These are phyloP conservation scores for Fusarium proliferatum DNA, from an alignment of 2,329 filamentous ascomycete species.

Conservation along the genomic window DNA sequence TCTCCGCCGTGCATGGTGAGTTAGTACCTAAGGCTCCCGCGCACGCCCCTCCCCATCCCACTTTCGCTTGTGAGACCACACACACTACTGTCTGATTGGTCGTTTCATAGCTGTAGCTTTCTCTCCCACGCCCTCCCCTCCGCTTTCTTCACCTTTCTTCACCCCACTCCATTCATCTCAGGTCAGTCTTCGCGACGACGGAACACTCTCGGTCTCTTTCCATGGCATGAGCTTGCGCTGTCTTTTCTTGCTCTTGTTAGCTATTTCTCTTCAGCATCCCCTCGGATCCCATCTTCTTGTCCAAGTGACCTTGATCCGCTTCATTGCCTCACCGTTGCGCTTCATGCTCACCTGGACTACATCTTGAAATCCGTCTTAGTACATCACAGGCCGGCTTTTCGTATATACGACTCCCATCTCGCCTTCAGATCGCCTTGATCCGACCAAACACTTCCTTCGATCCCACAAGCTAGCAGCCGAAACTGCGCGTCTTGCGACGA, in stretches of 20 bases:
- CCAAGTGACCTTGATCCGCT: conserved; percentile 12
- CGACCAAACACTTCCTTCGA: conserved; percentile 23
- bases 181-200: conserved; percentile 36
- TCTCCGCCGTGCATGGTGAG: conserved; percentile 29
- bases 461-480: conserved; percentile 20
- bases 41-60: conserved; percentile 25
- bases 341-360: conserved; percentile 20
- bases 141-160: conserved; percentile 16
- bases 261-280: conserved; percentile 21
- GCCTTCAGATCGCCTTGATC: conserved; percentile 21
- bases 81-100: conserved; percentile 2
- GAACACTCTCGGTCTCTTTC: conserved; percentile 41
- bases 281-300: conserved; percentile 3
- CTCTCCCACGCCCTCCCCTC: conserved; percentile 21
- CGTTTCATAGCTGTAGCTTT: background rate
- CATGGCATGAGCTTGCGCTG: conserved; percentile 32
- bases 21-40: conserved; percentile 16
- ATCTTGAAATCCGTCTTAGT: conserved; percentile 1
- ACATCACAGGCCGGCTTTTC: conserved; percentile 25
- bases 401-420: conserved; percentile 40
- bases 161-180: conserved; percentile 34
- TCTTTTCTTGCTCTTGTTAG: conserved; percentile 19
- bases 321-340: conserved; percentile 18
- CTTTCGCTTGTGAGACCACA: conserved; percentile 18
- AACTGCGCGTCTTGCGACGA: conserved; percentile 1